Base-by-base conservation (phyloP, 1,139 yeast genomes). In the Sugiyamaella sp. region DNA sequence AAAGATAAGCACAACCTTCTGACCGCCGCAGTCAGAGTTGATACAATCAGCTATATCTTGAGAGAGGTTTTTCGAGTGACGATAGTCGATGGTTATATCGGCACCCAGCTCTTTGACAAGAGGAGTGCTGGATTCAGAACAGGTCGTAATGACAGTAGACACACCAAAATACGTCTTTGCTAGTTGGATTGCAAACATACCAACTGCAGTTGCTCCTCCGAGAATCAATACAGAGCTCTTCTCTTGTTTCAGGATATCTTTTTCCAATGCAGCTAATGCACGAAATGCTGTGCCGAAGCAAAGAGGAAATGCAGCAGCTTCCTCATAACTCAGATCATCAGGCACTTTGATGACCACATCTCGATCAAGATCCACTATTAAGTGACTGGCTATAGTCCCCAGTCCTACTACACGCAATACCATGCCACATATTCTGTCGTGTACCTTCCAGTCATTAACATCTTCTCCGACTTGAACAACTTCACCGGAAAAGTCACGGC, bases 121-220 rank as follows among this genome's bases (percentile, higher is more conserved):
- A 2, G 70, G 76, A 8, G 70, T 69, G 16, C 84, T 72, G 1
- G 63, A 57, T 0, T 72, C 57, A 5, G 81, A 77, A 59, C 81
- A 77, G 2, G 68, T 74, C 1, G 75, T 79, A 1, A 79, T 80
- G 9, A 84, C 72, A 51, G 77, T 76, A 39, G 67, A 67, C 2
- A 80, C 77, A 2, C 52, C 52, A 57, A 74, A 78, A 54, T 72
- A 67, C 16, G 73, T 65, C 59, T 80, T 82, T 20, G 84, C 78
- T 20, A 86, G 63, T 65, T 85, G 89, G 25, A 82, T 74, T 2
- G 79, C 77, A 70, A 74, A 78, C 56, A 81, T 69, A 1, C 93
- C 95, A 4, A 86, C 86, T n/a, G 85, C 74, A 1, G 95, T 81
- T 3, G 88, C 81, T 12, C 86, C 93, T 42, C 96, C 96, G 55